phyloP scores from a whole-genome alignment of 306 rosid genomes.

The Abrus precatorius region DNA sequence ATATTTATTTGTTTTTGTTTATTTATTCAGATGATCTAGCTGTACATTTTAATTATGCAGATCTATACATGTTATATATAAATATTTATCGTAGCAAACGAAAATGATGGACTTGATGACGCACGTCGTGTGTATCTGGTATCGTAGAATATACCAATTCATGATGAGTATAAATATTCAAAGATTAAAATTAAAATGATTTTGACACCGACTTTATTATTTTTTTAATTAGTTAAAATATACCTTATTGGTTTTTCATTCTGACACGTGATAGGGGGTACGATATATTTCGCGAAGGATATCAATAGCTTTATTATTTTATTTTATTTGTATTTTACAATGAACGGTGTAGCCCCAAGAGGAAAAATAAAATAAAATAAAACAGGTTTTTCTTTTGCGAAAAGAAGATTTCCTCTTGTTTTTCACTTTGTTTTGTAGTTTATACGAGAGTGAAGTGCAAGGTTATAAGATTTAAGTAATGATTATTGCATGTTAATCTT shows the following conservation, averaged over 20 bases:
- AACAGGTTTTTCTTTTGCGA: background rate
- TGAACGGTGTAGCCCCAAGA: background rate
- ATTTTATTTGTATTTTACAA: background rate
- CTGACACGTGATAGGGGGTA: slow-evolving; percentile 40
- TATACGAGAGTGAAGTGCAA: background rate
- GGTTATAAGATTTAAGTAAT: background rate
- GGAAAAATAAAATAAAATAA: background rate
- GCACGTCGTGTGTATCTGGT: background rate
- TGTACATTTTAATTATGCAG: background rate
- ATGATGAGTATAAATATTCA: background rate
- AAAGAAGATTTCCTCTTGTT: slow-evolving; percentile 25
- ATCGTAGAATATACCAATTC: background rate
- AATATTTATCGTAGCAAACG: too few relatives aligned
- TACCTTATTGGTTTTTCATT: slow-evolving; percentile 18
- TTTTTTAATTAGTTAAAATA: background rate
- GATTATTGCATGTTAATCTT: slow-evolving; percentile 3
- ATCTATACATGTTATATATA: background rate
- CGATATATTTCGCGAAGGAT: slow-evolving; percentile 4
- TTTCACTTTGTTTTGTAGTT: slow-evolving; percentile 18
- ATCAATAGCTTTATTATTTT: background rate
- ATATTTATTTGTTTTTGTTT: background rate
- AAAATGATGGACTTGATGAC: slow-evolving; percentile 16
- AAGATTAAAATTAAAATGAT: background rate
- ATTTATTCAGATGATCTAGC: background rate
- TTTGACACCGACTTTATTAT: background rate